Percentiles rank a stretch among this genome's conserved stretches.
Conservation (phyloP, 208 protist genomes). For the Leishmania tarentolae region DNA sequence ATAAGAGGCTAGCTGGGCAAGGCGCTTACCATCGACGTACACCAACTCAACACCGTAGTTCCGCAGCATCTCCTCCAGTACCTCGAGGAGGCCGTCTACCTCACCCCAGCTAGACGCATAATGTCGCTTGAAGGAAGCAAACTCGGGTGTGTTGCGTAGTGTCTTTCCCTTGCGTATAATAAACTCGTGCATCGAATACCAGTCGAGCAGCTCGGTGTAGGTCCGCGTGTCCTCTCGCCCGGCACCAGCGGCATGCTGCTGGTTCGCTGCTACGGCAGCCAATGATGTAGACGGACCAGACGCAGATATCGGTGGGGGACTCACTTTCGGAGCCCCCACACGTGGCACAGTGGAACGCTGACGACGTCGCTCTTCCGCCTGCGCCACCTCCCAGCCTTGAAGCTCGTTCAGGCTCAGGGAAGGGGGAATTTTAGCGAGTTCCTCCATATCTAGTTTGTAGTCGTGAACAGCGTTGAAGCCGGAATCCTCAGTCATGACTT, state of each 20-base stretch:
- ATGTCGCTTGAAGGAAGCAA: conserved; percentile 89
- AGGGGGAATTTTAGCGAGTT: conserved; percentile 72
- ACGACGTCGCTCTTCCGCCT: conserved; percentile 29
- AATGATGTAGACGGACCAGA: not conserved
- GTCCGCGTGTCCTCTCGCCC: conserved; percentile 76
- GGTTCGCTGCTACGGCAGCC: not conserved
- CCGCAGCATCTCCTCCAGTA: conserved; percentile 77
- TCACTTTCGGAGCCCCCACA: conserved; percentile 4
- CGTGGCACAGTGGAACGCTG: conserved; percentile 7
- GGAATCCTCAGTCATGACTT: conserved; percentile 73
- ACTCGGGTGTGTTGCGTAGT: conserved; percentile 90
- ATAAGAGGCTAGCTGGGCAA: conserved; percentile 77
- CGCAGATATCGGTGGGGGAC: not conserved
- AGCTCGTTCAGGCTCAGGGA: conserved; percentile 80
- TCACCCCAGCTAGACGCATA: conserved; percentile 83
- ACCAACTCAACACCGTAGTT: conserved; percentile 85
- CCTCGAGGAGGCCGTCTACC: conserved; percentile 76
- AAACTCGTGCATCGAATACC: conserved; percentile 96
- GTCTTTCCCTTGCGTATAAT: conserved; percentile 91
- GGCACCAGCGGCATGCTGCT: not conserved
- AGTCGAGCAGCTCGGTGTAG: conserved; percentile 91
- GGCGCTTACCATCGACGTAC: conserved; percentile 90
- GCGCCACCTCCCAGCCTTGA: conserved; percentile 65
- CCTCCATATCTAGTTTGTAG: conserved; percentile 72
- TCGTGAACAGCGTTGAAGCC: conserved; percentile 61